These are phyloP conservation scores for Leccinum boreale DNA, from an alignment of 768 basidiomycete genomes.

Conservation along the genomic window DNA sequence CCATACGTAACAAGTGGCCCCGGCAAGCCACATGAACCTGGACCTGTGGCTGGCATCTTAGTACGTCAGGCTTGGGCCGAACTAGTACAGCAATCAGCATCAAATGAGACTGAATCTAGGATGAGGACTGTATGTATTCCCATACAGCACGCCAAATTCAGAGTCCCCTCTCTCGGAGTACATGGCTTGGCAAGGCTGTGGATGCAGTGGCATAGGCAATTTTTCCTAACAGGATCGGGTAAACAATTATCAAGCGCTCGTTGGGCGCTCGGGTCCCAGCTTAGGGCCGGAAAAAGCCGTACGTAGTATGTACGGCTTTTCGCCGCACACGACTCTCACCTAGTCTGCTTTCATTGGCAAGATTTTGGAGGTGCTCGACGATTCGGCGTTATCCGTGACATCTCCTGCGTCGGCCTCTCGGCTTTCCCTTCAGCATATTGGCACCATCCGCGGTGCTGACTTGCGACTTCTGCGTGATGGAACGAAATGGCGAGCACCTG, in stretches of 20 bases:
- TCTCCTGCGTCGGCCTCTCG: not conserved
- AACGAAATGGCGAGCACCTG: too few species aligned
- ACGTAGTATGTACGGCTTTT: too few species aligned
- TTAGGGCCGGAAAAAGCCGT: too few species aligned
- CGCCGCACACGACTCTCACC: conserved; percentile 24
- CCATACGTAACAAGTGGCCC: not conserved
- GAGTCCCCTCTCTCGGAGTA: too few species aligned
- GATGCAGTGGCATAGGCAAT: too few species aligned
- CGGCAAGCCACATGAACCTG: not conserved
- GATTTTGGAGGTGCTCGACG: not conserved
- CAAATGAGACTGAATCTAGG: not conserved
- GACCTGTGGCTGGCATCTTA: not conserved
- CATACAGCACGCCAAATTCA: not conserved
- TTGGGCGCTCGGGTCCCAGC: too few species aligned
- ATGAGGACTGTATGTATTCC: not conserved
- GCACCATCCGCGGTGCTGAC: too few species aligned
- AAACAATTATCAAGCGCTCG: too few species aligned
- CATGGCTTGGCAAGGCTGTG: not conserved
- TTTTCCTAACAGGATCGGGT: too few species aligned
- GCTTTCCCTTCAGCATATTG: not conserved
- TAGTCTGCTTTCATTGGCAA: not conserved
- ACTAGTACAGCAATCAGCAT: too few species aligned
- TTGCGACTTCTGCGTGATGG: too few species aligned
- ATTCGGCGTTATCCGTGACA: not conserved
- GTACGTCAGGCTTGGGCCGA: too few species aligned